Base-by-base conservation (phyloP, 208 protist species). In the Ichthyophonus hoferi region DNA sequence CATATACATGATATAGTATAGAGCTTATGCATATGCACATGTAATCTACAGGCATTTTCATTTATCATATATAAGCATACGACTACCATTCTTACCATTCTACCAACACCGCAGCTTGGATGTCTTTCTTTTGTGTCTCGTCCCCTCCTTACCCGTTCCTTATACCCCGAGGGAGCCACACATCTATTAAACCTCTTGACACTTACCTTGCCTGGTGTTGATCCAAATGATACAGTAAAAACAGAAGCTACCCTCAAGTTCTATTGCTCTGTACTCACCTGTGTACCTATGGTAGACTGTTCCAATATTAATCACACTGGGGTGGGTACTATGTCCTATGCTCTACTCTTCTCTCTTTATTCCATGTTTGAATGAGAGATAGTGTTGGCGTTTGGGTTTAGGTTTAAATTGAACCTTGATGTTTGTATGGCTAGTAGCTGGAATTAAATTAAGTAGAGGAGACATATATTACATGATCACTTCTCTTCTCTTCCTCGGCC, bases 201-300 rank as follows among this genome's bases (percentile, higher is more conserved):
- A 12, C 79, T 87, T 31, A 39, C 78, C n/a, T 83, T 91, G 39
- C 89, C 79, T n/a, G 89, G 89, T 33, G 88, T 91, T 79, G 89
- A 91, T 58, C 78, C 82, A 24, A 91, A 88, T 39, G 89, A 91
- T 43, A 2, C n/a, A 17, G 67, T 83, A 1, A 91, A 91, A 76
- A 91, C 89, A 2, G 42, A 58, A 3, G 40, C 89, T 34, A 88
- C 89, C 0, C 78, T 91, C 31, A 82, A 42, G 0, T 88, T 91
- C 84, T 42, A 89, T 31, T 37, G 35, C 37, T 33, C 79, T 58
- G 83, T 88, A 1, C 38, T 90, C 34, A 42, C 37, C 17, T 90
- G 79, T 67, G 83, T 88, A 24, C 79, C 40, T 1, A 83, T 87
- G 35, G 39, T 34, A 31, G 82, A 90, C 40, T 12, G 31, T 43